Conservation (phyloP, 2,329 filamentous ascomycete species). For the Nemania diffusa region DNA sequence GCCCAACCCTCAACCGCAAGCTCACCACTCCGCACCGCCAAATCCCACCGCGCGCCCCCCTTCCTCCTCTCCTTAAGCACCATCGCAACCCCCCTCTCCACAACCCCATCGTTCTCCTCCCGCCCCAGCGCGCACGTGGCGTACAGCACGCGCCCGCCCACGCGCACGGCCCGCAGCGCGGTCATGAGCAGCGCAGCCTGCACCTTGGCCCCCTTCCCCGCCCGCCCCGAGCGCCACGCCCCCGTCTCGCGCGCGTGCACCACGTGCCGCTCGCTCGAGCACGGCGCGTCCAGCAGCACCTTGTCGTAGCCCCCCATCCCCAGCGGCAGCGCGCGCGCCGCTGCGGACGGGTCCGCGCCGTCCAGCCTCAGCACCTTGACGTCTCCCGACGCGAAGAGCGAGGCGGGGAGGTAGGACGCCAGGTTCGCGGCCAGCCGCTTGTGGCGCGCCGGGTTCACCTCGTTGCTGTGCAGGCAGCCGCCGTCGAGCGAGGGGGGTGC, state of each 20-base stretch:
- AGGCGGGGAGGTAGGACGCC: conserved; percentile 41
- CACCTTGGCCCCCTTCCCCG: conserved; percentile 50
- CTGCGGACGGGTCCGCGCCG: conserved; percentile 42
- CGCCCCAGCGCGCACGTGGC: conserved; percentile 54
- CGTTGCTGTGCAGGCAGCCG: conserved; percentile 53
- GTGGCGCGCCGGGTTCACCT: conserved; percentile 48
- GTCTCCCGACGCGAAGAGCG: conserved; percentile 39
- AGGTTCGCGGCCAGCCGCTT: conserved; percentile 47
- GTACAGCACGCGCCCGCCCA: conserved; percentile 53
- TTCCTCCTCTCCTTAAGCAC: conserved; percentile 53
- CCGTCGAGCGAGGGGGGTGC: conserved; percentile 37
- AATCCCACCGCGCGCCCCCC: conserved; percentile 45
- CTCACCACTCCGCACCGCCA: conserved; percentile 46
- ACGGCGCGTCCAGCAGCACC: conserved; percentile 55
- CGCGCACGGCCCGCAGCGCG: conserved; percentile 49
- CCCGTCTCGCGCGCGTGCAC: conserved; percentile 53
- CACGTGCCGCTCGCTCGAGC: conserved; percentile 54
- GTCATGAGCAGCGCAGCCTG: conserved; percentile 51
- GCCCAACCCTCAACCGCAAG: conserved; percentile 43
- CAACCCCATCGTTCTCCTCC: conserved; percentile 55
- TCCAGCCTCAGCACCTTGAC: conserved; percentile 44
- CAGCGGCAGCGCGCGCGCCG: conserved; percentile 43
- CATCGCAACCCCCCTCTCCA: conserved; percentile 49
- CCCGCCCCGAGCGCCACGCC: conserved; percentile 51
- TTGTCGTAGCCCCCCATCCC: conserved; percentile 52